Percentiles rank a stretch among this genome's conserved stretches.
phyloP scores from a whole-genome alignment of 306 rosid genomes.

The Dryas alaskensis region DNA sequence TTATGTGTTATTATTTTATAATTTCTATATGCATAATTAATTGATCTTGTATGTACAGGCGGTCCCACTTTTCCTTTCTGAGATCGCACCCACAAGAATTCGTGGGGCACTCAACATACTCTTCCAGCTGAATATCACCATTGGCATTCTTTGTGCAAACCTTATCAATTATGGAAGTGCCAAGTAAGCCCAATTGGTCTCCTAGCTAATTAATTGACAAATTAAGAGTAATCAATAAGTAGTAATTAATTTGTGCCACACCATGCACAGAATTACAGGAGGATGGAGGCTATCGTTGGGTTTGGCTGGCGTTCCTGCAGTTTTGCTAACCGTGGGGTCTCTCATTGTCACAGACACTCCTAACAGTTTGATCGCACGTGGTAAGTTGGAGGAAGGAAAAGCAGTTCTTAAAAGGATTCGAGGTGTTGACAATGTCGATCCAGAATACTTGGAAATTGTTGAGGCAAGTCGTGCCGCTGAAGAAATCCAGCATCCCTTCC shows the following conservation, averaged over 20 bases:
- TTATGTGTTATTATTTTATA: too few relatives aligned
- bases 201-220: too few relatives aligned
- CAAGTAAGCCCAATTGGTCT: conserved; percentile 24
- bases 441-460: conserved; percentile 50
- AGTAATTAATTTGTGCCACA: neutral
- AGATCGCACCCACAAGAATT: conserved; percentile 50
- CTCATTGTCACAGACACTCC: conserved; percentile 50
- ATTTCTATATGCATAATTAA: neutral
- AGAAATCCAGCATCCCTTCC: conserved; percentile 39
- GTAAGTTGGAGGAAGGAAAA: conserved; percentile 42
- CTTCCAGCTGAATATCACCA: conserved; percentile 56
- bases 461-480: conserved; percentile 46
- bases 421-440: conserved; percentile 44
- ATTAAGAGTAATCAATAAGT: too few relatives aligned
- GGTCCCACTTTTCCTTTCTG: conserved; percentile 42
- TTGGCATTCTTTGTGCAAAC: conserved; percentile 56
- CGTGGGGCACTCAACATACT: conserved; percentile 66
- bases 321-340: conserved; percentile 37
- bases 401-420: conserved; percentile 48
- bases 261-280: conserved; percentile 32
- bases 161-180: conserved; percentile 49
- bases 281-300: conserved; percentile 68
- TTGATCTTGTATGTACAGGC: conserved; percentile 27
- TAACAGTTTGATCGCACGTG: conserved; percentile 54
- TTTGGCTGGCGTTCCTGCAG: conserved; percentile 49